phyloP scores from a whole-genome alignment of 2,329 filamentous ascomycete species.

The Arthrocladium fulminans region DNA sequence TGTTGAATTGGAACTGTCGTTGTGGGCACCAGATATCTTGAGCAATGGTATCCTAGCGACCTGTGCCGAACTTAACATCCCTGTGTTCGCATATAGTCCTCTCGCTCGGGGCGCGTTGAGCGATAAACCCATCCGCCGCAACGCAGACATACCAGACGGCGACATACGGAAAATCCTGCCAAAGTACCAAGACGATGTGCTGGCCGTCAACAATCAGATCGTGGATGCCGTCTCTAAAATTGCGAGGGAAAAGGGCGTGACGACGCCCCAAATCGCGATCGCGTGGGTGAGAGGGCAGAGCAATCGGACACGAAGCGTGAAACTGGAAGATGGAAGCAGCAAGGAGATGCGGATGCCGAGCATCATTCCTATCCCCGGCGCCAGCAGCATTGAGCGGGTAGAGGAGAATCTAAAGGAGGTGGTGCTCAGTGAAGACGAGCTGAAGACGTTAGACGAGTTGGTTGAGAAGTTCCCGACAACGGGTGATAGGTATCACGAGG shows the following conservation, averaged over 20 bases:
- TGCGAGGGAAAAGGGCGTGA: constrained; percentile 36
- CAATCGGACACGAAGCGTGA: constrained; percentile 17
- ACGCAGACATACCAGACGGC: constrained; percentile 39
- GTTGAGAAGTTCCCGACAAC: constrained; percentile 38
- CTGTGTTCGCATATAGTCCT: constrained; percentile 52
- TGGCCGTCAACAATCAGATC: constrained; percentile 43
- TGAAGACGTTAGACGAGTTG: constrained; percentile 41
- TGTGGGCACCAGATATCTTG: constrained; percentile 49
- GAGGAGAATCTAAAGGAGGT: constrained; percentile 34
- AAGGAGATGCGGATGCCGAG: constrained; percentile 15
- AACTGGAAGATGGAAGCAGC: constrained; percentile 13
- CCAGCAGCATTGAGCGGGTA: constrained; percentile 30
- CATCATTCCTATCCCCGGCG: constrained; percentile 38
- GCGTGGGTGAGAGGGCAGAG: constrained; percentile 41
- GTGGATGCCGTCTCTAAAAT: constrained; percentile 38
- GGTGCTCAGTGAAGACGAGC: constrained; percentile 37
- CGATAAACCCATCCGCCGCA: constrained; percentile 36
- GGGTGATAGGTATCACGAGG: constrained; percentile 33
- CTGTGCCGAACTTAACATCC: constrained; percentile 49
- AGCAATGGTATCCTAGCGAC: constrained; percentile 49
- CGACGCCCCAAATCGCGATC: constrained; percentile 41
- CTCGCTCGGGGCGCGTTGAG: constrained; percentile 50
- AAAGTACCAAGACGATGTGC: constrained; percentile 44
- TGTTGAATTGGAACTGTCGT: constrained; percentile 53
- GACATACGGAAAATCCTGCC: constrained; percentile 38